Evolutionary conservation across 1,284 basidiomycete species (phyloP).

Genomic region (Stygiomarasmius scandens): DNA sequence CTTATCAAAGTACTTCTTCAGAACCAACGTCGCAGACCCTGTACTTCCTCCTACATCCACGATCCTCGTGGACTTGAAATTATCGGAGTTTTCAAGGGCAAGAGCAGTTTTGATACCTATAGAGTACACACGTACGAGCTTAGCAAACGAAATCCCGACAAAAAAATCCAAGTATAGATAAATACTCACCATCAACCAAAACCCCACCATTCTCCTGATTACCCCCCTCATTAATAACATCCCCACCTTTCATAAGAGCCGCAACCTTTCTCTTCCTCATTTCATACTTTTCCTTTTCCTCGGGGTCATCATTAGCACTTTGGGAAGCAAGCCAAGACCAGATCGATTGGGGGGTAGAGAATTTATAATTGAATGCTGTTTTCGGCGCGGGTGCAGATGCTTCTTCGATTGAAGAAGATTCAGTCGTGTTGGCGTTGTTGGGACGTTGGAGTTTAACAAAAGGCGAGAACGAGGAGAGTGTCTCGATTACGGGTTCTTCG

Average conservation of each 20-base stretch:
- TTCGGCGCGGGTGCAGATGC: not conserved
- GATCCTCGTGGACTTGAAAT: too few species aligned
- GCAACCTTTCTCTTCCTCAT: not conserved
- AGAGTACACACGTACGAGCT: too few species aligned
- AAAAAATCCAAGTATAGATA: conserved; percentile 14
- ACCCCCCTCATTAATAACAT: too few species aligned
- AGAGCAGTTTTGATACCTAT: too few species aligned
- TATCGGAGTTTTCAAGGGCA: too few species aligned
- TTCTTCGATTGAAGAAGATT: too few species aligned
- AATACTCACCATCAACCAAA: not conserved
- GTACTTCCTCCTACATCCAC: conserved; percentile 25
- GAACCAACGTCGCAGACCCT: conserved; percentile 16
- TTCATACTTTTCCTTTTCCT: not conserved
- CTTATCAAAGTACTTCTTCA: not conserved
- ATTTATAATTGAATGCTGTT: not conserved
- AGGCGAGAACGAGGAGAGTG: not conserved
- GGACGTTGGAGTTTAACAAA: conserved; percentile 6
- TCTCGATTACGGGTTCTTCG: not conserved
- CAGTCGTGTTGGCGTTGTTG: too few species aligned
- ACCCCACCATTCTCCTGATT: not conserved
- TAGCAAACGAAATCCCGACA: too few species aligned
- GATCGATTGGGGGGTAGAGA: not conserved
- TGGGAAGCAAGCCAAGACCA: conserved; percentile 1
- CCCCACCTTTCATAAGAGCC: not conserved
- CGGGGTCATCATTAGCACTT: too few species aligned